Evolutionary conservation across 805 yeast genomes (phyloP).

Genomic region (Yamadazyma tumulicola): DNA sequence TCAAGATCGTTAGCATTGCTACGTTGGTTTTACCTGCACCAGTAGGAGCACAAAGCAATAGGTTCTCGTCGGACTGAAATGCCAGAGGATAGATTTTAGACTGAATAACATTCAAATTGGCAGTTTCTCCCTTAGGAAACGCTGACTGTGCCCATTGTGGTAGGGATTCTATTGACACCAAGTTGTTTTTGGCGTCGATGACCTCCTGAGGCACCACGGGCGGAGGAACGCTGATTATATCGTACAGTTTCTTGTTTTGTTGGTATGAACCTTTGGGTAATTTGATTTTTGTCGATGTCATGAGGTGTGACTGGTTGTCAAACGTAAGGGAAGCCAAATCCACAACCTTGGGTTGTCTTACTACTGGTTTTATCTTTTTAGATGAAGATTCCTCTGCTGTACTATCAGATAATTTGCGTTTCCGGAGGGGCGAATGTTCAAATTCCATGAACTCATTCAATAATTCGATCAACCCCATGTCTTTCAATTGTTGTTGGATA

Average conservation of each 20-base stretch:
- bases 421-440: constrained; percentile 15
- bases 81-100: constrained; percentile 80
- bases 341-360: constrained; percentile 49
- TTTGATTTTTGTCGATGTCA: constrained; percentile 62
- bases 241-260: constrained; percentile 68
- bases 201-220: constrained; percentile 50
- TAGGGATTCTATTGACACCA: constrained; percentile 57
- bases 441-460: constrained; percentile 34
- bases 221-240: constrained; percentile 89
- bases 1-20: constrained; percentile 79
- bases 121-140: constrained; percentile 65
- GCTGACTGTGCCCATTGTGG: constrained; percentile 83
- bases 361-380: constrained; percentile 7
- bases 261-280: constrained; percentile 85
- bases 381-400: constrained; percentile 7
- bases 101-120: constrained; percentile 75
- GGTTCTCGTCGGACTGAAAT: constrained; percentile 63
- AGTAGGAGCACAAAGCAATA: constrained; percentile 93
- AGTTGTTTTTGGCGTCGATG: constrained; percentile 28
- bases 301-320: constrained; percentile 68
- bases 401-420: constrained; percentile 17
- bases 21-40: constrained; percentile 99
- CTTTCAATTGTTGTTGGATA: constrained; percentile 43
- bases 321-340: constrained; percentile 62
- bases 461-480: constrained; percentile 37